Evolutionary conservation across 2,329 filamentous ascomycete genomes (phyloP), one percentile per base, ranked within the genome.

Genomic region (Colletotrichum sp.): DNA sequence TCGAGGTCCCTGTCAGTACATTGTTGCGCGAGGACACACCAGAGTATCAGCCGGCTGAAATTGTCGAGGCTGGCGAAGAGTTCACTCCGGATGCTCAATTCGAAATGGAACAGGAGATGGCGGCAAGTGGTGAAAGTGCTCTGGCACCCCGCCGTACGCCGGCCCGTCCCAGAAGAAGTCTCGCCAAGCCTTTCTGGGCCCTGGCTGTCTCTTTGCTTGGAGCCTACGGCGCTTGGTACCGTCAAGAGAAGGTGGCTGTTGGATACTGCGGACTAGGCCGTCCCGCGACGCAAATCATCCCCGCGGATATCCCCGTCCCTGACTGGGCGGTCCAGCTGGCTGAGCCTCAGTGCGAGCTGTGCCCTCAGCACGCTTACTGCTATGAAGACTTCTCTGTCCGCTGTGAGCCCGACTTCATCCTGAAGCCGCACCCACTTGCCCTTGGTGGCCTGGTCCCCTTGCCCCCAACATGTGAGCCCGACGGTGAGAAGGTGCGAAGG

Each of bases 211-310:
- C 94, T 0, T 85, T 97, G 12, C 84, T 97, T 8, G 90, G 90
- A 36, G 92, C 93, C 1, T 95, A 98, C 78, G 94, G 90, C 34
- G 91, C 91, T 10, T 97, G 96, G 91, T 99, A 96, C 87, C 90
- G 96, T 65, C 95, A 98, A 82, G 97, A 99, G 85, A 99, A 99
- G 88, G 88, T 98, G n/a, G 94, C 95, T 18, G 95, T 99, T 24
- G 97, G 98, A 39, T 99, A 98, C 82, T 99, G 97, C 82, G 96
- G 96, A 15, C 91, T 98, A 69, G 97, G 94, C 28, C 91, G 93
- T 69, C 88, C 92, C 64, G 91, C 89, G 3, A 87, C 85, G 36
- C 81, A 87, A 78, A 81, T 92, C 34, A 83, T 92, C 21, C 89
- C 90, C 13, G 82, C 84, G 13, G 84, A 89, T 28, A 80, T 88